phyloP scores from a whole-genome alignment of 169 alveolate species.

The Plasmodium knowlesi region DNA sequence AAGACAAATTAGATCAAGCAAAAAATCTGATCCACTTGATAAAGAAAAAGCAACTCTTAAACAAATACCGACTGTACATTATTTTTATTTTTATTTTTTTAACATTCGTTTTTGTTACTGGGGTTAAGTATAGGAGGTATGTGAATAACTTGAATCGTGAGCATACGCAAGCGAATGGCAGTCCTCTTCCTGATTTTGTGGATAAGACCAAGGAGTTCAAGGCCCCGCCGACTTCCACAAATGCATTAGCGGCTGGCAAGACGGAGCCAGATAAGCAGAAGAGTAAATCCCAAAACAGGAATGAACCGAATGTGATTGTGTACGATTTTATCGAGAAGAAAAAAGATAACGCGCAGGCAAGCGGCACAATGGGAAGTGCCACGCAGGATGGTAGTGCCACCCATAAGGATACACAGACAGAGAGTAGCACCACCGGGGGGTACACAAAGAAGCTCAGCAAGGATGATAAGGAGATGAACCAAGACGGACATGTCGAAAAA shows the following conservation, averaged over 20 bases:
- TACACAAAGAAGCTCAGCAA: not conserved
- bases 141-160: not conserved
- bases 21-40: conserved; percentile 23
- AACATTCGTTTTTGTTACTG: conserved; percentile 25
- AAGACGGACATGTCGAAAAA: not conserved
- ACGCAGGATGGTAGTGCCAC: not conserved
- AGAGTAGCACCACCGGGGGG: not conserved
- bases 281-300: not conserved
- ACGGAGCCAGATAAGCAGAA: not conserved
- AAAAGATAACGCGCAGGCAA: not conserved
- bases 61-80: conserved; percentile 59
- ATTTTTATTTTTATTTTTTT: conserved; percentile 32
- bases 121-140: conserved; percentile 43
- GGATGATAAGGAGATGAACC: not conserved
- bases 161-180: not conserved
- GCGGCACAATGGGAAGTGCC: not conserved
- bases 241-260: not conserved
- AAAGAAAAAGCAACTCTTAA: conserved; percentile 47
- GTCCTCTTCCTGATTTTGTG: not conserved
- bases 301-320: conserved; percentile 4
- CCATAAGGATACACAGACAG: not conserved
- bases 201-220: not conserved
- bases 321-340: conserved; percentile 38
- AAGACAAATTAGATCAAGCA: conserved; percentile 41
- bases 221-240: not conserved